Evolutionary conservation across 1,284 basidiomycete species (phyloP), one percentile per base, ranked within the genome.

Genomic region (Cryptococcus maquisensis): DNA sequence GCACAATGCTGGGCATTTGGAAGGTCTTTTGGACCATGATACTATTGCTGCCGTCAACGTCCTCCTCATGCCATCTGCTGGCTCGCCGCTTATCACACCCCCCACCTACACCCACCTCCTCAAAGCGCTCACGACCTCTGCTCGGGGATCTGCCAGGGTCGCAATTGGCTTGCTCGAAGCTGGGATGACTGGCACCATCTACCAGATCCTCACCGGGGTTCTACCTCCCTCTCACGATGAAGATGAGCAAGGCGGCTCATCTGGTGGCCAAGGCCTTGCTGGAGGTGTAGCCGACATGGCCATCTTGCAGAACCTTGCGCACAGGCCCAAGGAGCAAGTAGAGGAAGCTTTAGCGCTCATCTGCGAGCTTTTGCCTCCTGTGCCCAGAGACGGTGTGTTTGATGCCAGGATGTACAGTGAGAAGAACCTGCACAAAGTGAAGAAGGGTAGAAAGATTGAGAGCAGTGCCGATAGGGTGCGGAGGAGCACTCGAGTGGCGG

Each of bases 231-330:
- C 81, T 1, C 67, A 75, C 57, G 79, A 80, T 18, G 78, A 80
- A 38, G 78, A 81, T 42, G 86, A 87, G 64, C 83, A 87, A 68
- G 86, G 86, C 16, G 81, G 79, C 56, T 81, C 82, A 1, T 75
- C 67, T 5, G 69, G 64, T 13, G 73, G 71, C 2, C 88, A 90
- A 71, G 88, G 88, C 9, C 76, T 91, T 1, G 88, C 87, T 26
- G 88, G 88, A 36, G 88, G 90, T 21, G 75, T 93, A 7, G 88
- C 89, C 4, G 94, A 98, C 72, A 94, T 98, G 90, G 88, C 90
- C 7, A 90, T 98, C 36, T 90, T 98, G 84, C 91, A 98, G 77
- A 98, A 95, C 72, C 79, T 98, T 36, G 92, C 93, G 0, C 92
- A 97, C 73, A 83, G 93, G 38, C 90, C 95, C 10, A 98, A 98